Base-by-base conservation (phyloP, 768 basidiomycete species). In the Gelatoporia subvermispora region DNA sequence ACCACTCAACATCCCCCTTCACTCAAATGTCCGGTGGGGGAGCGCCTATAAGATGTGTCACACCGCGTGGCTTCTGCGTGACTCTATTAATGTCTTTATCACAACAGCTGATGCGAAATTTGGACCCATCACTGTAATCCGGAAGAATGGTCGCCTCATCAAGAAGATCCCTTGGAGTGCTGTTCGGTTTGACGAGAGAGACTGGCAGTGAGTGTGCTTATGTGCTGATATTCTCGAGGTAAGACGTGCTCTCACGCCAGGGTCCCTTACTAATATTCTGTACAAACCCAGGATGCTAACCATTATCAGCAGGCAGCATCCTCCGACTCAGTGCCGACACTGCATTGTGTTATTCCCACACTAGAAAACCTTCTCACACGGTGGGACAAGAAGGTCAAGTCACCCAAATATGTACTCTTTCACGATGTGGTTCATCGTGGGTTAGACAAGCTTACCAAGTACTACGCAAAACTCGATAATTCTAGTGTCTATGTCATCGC, bases 311-410 rank as follows among this genome's bases (percentile, higher is more conserved):
- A 65, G 18, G 36, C 31, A 17, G 66, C 68, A 41, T 66, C 62
- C 0, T 45, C 60, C 0, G 61, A 65, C 10, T 23, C 45, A 4
- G 48, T 51, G 0, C 59, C 59, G 1, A 68, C 65, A 0, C 55
- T 69, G 1, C 67, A 55, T 49, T 42, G 35, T 3, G 60, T 55
- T 0, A 60, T 69, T 3, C 64, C 62, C 3, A 55, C 57, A 1
- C 35, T 69, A 3, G 61, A 69, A 38, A 51, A 58, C 2, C 54
- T 69, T n/a, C n/a, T n/a, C n/a, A n/a, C n/a, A n/a, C n/a, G n/a
- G n/a, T 68, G 64, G 65, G 65, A 65, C 17, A 48, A 35, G 13
- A 68, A 66, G 48, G 17, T 3, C 2, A 9, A 44, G 0, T 8
- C 55, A 4, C 22, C 17, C 0, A 16, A 25, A 2, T 70, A 48